Evolutionary conservation across 148 eudicot species (phyloP).

Genomic region (Nepenthes mirabilis): DNA sequence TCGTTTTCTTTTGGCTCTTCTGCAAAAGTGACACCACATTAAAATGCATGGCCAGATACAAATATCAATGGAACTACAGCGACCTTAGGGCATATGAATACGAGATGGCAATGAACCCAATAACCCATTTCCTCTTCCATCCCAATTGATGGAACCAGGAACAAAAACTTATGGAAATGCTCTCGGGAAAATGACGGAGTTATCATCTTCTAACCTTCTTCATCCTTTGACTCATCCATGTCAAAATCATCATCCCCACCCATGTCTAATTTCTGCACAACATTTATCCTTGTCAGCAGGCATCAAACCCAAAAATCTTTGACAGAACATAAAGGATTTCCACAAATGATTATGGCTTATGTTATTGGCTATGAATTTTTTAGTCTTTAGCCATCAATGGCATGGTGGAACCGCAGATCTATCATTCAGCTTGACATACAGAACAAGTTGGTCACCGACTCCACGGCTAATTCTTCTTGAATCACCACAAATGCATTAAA

Average conservation of each 20-base stretch:
- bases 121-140: background rate
- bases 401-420: too few relatives aligned
- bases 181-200: background rate
- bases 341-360: too few relatives aligned
- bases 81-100: background rate
- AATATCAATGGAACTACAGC: background rate
- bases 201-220: slow-evolving; percentile 25
- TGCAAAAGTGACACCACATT: background rate
- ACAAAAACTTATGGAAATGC: background rate
- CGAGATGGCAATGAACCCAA: too few relatives aligned
- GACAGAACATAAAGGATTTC: too few relatives aligned
- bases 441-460: too few relatives aligned
- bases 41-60: background rate
- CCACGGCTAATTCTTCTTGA: too few relatives aligned
- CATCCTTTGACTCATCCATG: slow-evolving; percentile 22
- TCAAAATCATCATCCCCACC: slow-evolving; percentile 47
- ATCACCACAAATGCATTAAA: too few relatives aligned
- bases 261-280: slow-evolving; percentile 50
- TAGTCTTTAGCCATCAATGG: too few relatives aligned
- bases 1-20: slow-evolving; percentile 10
- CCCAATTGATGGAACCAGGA: background rate
- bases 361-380: too few relatives aligned
- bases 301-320: background rate
- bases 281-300: background rate
- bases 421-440: too few relatives aligned